Base-by-base conservation (phyloP, 2,329 filamentous ascomycete genomes). In the Sodiomyces alkalinus region DNA sequence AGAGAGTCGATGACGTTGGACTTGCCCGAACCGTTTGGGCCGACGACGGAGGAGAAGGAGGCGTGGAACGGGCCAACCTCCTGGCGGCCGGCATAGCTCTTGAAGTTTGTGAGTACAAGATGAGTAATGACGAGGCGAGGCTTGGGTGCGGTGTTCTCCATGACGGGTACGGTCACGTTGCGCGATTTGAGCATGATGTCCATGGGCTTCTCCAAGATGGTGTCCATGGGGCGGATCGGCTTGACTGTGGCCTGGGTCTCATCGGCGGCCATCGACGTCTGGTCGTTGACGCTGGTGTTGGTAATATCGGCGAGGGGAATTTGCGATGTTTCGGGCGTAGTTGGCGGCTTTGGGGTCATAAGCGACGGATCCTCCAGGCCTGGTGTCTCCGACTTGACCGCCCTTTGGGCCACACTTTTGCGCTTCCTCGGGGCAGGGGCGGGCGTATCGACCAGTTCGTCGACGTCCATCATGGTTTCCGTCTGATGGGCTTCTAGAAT, bases 1-100 rank as follows among this genome's bases (percentile, higher is more conserved):
- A 98, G 61, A 3, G 90, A 94, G 54, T 98, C 90, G 47, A 98
- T 98, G 37, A 98, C 92, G 44, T 98, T 98, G 14, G 90, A 96
- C 52, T 98, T 98, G 33, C 90, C 90, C 7, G 90, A 98, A 35
- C 90, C 90, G 49, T 98, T 98, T 27, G 92, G 90, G 1, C 90
- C 92, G 7, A 98, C 90, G 3, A 98, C 90, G 0, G 90, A 94
- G 2, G 90, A 94, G 56, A 98, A 98, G 0, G 90, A 98, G 2
- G 82, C 70, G 50, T 98, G 90, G 51, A 98, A 98, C 0, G 90
- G 90, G 0, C 90, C 90, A 33, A 98, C 90, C 55, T 92, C 79
- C 51, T 98, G 90, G 36, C 80, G 67, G 4, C 90, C 90, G 11
- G 90, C 90, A 50, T 98, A 98, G 58, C 87, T 96, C 60, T 98